These are phyloP conservation scores for Conoideocrella luteorostrata DNA, from an alignment of 2,329 filamentous ascomycete species.

Conservation along the genomic window DNA sequence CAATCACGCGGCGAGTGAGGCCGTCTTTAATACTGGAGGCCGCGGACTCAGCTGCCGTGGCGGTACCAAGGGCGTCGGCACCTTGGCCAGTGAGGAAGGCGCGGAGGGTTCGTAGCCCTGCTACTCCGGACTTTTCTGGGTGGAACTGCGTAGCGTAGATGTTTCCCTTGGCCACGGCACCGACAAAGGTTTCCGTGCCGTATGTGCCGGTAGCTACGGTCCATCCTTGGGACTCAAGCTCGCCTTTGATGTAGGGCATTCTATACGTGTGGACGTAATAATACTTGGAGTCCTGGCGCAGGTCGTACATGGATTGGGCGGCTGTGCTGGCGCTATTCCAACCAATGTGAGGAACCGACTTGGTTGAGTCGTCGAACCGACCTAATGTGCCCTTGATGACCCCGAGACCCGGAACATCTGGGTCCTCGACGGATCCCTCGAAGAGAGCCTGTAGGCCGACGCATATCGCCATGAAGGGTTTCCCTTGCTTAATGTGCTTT, in stretches of 20 bases:
- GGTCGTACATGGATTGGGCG: constrained; percentile 60
- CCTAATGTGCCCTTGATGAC: constrained; percentile 65
- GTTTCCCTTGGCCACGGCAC: constrained; percentile 79
- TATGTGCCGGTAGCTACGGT: constrained; percentile 86
- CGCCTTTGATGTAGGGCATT: constrained; percentile 64
- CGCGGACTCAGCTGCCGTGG: constrained; percentile 9
- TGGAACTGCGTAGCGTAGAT: constrained; percentile 93
- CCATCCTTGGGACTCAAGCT: constrained; percentile 80
- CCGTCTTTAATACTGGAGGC: constrained; percentile 46
- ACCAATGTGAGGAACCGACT: constrained; percentile 97
- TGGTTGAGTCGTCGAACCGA: constrained; percentile 69
- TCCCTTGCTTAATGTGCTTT: constrained; percentile 79
- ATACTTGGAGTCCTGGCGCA: constrained; percentile 82
- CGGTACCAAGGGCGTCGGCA: constrained; percentile 40
- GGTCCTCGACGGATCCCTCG: constrained; percentile 74
- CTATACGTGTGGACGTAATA: constrained; percentile 98
- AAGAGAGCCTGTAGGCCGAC: constrained; percentile 91
- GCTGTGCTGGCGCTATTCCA: constrained; percentile 84
- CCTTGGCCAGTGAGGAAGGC: constrained; percentile 76
- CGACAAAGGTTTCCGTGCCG: constrained; percentile 82
- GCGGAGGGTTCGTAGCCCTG: constrained; percentile 75
- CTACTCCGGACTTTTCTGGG: constrained; percentile 91
- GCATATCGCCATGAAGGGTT: constrained; percentile 97
- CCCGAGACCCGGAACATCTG: constrained; percentile 65
- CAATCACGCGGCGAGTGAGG: constrained; percentile 87